These are phyloP conservation scores for Chrysanthemum seticuspe DNA, from an alignment of 129 eudicot genomes.

Conservation along the genomic window DNA sequence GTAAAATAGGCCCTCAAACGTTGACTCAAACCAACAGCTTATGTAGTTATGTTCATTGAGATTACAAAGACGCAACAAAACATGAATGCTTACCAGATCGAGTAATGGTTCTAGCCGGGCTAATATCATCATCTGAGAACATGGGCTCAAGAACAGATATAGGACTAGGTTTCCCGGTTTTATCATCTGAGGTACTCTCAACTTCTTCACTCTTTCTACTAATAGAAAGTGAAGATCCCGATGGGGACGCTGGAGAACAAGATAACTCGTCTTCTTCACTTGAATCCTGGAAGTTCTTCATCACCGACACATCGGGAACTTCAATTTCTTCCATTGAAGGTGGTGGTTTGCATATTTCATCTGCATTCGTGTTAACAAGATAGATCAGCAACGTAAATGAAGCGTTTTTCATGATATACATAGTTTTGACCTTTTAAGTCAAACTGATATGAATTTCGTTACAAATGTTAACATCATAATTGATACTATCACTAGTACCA, in stretches of 20 bases:
- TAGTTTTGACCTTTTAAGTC: slow-evolving; percentile 1
- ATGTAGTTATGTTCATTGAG: not conserved
- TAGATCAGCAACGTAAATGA: slow-evolving; percentile 2
- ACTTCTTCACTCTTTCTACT: slow-evolving; percentile 23
- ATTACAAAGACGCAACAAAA: slow-evolving; percentile 11
- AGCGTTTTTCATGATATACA: not conserved
- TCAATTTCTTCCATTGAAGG: slow-evolving; percentile 14
- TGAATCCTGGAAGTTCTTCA: slow-evolving; percentile 42
- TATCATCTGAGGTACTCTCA: slow-evolving; percentile 42
- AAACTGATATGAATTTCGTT: not conserved
- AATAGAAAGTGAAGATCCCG: slow-evolving; percentile 27
- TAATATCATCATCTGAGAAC: slow-evolving; percentile 72
- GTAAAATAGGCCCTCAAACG: no score
- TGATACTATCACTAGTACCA: not conserved
- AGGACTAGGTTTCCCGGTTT: slow-evolving; percentile 76
- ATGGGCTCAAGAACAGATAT: slow-evolving; percentile 87
- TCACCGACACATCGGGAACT: slow-evolving; percentile 27
- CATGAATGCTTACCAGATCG: slow-evolving; percentile 46
- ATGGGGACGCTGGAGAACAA: slow-evolving; percentile 42
- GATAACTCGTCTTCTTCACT: slow-evolving; percentile 36
- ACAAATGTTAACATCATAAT: not conserved
- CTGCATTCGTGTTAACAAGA: slow-evolving; percentile 23
- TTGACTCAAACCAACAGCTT: not conserved
- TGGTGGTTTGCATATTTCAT: slow-evolving; percentile 15
- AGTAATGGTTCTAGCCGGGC: slow-evolving; percentile 62